Percentiles rank a stretch among this genome's conserved stretches.
Evolutionary conservation across 2,329 filamentous ascomycete species (phyloP).

Genomic region (Tolypocladium tropicale): DNA sequence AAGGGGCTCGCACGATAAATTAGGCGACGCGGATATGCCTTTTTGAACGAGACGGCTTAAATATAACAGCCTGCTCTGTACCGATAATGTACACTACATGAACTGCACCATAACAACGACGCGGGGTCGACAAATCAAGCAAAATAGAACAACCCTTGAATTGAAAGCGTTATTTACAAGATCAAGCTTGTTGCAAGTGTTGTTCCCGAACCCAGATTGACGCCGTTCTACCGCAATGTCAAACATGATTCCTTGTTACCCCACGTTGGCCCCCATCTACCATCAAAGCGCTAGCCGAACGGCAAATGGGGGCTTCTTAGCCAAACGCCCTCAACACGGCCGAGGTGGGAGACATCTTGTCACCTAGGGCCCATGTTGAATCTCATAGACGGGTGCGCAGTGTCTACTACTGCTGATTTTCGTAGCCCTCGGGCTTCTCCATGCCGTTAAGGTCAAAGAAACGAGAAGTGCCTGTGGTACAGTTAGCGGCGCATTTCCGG

Average conservation of each 20-base stretch:
- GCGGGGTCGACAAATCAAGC: not conserved
- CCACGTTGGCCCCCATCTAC: not conserved
- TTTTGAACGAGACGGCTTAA: not conserved
- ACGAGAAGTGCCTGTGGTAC: slow-evolving; percentile 50
- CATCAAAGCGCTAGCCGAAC: not conserved
- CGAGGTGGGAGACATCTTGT: not conserved
- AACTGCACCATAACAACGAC: not conserved
- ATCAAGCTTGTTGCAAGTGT: slow-evolving; percentile 16
- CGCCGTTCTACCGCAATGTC: slow-evolving; percentile 13
- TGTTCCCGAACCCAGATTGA: slow-evolving; percentile 8
- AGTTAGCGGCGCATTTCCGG: not conserved
- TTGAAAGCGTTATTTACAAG: slow-evolving; percentile 11
- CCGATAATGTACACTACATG: slow-evolving; percentile 2
- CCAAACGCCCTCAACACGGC: not conserved
- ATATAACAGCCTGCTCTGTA: not conserved
- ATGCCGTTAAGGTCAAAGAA: slow-evolving; percentile 78
- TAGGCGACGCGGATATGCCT: not conserved
- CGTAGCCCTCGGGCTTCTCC: slow-evolving; percentile 76
- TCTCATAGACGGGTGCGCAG: not conserved
- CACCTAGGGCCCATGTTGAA: not conserved
- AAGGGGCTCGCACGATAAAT: not conserved
- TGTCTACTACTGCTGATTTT: slow-evolving; percentile 51
- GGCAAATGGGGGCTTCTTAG: not conserved
- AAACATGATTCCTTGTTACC: slow-evolving; percentile 8
- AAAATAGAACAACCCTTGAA: not conserved